Evolutionary conservation across 768 basidiomycete genomes (phyloP).

Genomic region (Podaxis sp.): DNA sequence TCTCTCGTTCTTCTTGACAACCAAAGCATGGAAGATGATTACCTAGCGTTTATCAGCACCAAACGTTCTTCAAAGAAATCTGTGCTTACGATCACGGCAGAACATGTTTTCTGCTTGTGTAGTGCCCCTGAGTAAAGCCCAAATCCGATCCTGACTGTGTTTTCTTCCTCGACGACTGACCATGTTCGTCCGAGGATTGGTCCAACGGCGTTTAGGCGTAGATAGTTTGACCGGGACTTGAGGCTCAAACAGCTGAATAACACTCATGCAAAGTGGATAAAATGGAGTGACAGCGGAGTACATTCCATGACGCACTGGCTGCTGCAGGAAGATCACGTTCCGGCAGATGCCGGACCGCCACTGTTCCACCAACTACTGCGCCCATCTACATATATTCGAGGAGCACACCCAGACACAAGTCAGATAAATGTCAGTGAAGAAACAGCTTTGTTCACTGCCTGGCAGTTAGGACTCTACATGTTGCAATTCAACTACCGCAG

Average conservation of each 20-base stretch:
- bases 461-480: slow-evolving; percentile 1
- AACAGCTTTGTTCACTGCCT: neutral
- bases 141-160: too few relatives aligned
- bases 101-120: too few relatives aligned
- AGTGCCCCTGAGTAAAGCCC: too few relatives aligned
- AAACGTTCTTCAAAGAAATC: too few relatives aligned
- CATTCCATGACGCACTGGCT: neutral
- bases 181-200: too few relatives aligned
- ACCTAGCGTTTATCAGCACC: neutral
- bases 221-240: too few relatives aligned
- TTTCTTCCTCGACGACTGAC: too few relatives aligned
- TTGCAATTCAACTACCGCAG: neutral
- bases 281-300: neutral
- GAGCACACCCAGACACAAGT: neutral
- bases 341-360: neutral
- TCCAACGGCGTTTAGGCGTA: too few relatives aligned
- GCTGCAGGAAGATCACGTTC: neutral
- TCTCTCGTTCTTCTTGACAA: neutral
- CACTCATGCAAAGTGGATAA: too few relatives aligned
- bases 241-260: too few relatives aligned
- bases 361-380: neutral
- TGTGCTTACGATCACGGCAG: too few relatives aligned
- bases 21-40: neutral
- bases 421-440: neutral
- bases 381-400: neutral